These are phyloP conservation scores for Sporothrix pseudoabietina DNA, from an alignment of 2,329 filamentous ascomycete genomes.

Conservation along the genomic window DNA sequence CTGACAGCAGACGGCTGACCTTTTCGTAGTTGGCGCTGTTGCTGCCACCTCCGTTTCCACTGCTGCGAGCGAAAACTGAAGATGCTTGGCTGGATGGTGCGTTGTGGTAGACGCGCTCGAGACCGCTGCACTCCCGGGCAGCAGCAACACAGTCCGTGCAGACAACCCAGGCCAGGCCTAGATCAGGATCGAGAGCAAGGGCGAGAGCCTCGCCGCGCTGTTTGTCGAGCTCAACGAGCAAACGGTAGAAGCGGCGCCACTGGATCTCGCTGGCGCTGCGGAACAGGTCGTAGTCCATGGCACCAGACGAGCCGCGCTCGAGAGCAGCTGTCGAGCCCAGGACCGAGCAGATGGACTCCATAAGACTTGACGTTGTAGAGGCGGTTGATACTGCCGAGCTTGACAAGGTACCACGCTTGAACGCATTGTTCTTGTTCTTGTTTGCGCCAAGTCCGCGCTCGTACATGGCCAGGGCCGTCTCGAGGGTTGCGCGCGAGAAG, in stretches of 20 bases:
- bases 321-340: slow-evolving; percentile 70
- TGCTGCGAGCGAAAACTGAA: neutral
- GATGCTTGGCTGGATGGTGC: slow-evolving; percentile 45
- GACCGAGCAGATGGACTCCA: slow-evolving; percentile 74
- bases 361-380: slow-evolving; percentile 54
- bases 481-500: slow-evolving; percentile 77
- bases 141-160: slow-evolving; percentile 80
- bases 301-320: slow-evolving; percentile 61
- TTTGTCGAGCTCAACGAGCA: slow-evolving; percentile 83
- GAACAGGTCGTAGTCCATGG: slow-evolving; percentile 75
- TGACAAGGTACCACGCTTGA: neutral
- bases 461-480: slow-evolving; percentile 81
- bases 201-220: slow-evolving; percentile 80
- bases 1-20: slow-evolving; percentile 65
- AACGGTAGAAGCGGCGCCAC: slow-evolving; percentile 87
- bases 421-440: slow-evolving; percentile 41
- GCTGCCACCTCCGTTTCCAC: neutral
- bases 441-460: slow-evolving; percentile 60
- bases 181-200: slow-evolving; percentile 70
- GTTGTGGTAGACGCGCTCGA: slow-evolving; percentile 78
- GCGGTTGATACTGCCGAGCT: neutral
- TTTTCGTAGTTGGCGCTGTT: slow-evolving; percentile 49
- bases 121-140: slow-evolving; percentile 74
- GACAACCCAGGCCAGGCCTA: slow-evolving; percentile 78
- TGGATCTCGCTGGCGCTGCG: slow-evolving; percentile 73